Percentiles rank a stretch among this genome's conserved stretches.
Evolutionary conservation across 176 grass and related monocot genomes (phyloP).

Genomic region (Rhynchospora breviuscula): DNA sequence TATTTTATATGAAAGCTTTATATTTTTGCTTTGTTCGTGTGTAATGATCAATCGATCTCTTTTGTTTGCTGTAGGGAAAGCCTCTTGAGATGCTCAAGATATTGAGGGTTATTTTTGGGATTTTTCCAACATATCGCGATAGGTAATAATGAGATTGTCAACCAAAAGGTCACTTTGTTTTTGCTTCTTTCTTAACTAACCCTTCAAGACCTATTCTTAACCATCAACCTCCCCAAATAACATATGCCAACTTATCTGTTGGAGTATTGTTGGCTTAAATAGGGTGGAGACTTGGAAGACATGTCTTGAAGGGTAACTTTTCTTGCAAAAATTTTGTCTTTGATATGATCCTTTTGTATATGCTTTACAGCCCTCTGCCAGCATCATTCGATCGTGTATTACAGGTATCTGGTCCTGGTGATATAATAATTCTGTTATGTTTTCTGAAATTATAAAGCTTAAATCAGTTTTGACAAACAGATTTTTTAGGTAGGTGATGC

Average conservation of each 20-base stretch:
- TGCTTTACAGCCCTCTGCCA: conserved; percentile 72
- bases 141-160: conserved; percentile 41
- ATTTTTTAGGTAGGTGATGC: conserved; percentile 80
- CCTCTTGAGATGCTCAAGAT: conserved; percentile 72
- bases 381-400: conserved; percentile 83
- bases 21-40: background rate
- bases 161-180: background rate
- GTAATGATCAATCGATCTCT: conserved; percentile 17
- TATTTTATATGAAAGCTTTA: background rate
- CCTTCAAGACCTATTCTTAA: background rate
- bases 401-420: conserved; percentile 44
- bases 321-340: background rate
- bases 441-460: conserved; percentile 3
- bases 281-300: background rate
- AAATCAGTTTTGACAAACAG: conserved; percentile 25
- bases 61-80: conserved; percentile 40
- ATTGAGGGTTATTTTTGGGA: conserved; percentile 87
- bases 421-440: conserved; percentile 6
- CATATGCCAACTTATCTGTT: background rate
- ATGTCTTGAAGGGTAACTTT: background rate
- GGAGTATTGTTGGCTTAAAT: background rate
- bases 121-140: conserved; percentile 90
- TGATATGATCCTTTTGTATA: conserved; percentile 27
- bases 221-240: background rate
- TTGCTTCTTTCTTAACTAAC: background rate